Evolutionary conservation across 108 stramenopile genomes (phyloP).

Genomic region (Skeletonema potamos): DNA sequence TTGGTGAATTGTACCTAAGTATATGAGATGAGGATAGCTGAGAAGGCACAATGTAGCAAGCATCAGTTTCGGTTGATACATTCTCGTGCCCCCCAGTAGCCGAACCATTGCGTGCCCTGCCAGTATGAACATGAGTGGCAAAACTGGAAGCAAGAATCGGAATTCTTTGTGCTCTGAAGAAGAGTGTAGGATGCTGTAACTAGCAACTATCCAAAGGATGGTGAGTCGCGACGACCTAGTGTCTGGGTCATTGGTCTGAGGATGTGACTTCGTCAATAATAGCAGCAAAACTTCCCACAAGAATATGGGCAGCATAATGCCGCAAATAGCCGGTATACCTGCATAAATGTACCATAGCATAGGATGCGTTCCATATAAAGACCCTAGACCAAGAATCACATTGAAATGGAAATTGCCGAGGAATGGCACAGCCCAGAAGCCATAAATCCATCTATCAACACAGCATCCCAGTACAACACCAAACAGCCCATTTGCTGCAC

Average conservation of each 20-base stretch:
- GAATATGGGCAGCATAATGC: constrained; percentile 62
- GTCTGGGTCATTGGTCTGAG: background rate
- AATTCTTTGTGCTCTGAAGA: constrained; percentile 93
- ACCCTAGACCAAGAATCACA: constrained; percentile 66
- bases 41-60: constrained; percentile 45
- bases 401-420: constrained; percentile 89
- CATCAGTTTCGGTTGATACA: background rate
- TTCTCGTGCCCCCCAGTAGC: background rate
- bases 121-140: constrained; percentile 81
- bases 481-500: constrained; percentile 52
- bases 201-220: constrained; percentile 54
- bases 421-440: constrained; percentile 83
- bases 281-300: constrained; percentile 37
- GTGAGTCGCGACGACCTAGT: constrained; percentile 28
- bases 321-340: constrained; percentile 77
- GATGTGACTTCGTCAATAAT: background rate
- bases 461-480: constrained; percentile 57
- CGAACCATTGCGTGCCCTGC: constrained; percentile 51
- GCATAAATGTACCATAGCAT: constrained; percentile 82
- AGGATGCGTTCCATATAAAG: constrained; percentile 85
- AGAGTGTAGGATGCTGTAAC: constrained; percentile 76
- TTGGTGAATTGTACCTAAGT: constrained; percentile 72
- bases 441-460: constrained; percentile 75
- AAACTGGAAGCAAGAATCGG: constrained; percentile 89
- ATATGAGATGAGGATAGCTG: constrained; percentile 57